These are phyloP conservation scores for Phytopythium helicoides DNA, from an alignment of 352 stramenopile species.

Conservation along the genomic window DNA sequence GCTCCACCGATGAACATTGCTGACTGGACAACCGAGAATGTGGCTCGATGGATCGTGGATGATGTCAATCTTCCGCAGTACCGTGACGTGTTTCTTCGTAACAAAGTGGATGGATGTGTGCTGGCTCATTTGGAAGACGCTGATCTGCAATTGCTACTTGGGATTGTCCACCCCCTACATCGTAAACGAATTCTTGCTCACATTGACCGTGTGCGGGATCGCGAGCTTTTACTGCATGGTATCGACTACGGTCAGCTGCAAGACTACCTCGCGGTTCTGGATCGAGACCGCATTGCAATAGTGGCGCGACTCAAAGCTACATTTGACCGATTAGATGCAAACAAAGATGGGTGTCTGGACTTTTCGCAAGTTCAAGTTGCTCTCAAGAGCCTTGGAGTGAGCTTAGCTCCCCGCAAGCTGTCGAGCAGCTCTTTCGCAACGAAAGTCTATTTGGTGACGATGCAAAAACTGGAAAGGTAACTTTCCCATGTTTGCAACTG, in stretches of 20 bases:
- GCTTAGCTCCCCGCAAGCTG: constrained; percentile 23
- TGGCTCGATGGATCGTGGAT: constrained; percentile 44
- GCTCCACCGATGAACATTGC: constrained; percentile 28
- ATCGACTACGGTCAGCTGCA: constrained; percentile 68
- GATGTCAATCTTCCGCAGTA: constrained; percentile 59
- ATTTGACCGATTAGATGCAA: constrained; percentile 63
- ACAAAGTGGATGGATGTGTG: constrained; percentile 64
- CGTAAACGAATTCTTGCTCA: constrained; percentile 47
- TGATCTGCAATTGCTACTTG: constrained; percentile 64
- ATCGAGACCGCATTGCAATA: constrained; percentile 60
- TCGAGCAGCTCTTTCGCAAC: constrained; percentile 35
- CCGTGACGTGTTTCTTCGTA: constrained; percentile 38
- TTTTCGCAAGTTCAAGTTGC: constrained; percentile 44
- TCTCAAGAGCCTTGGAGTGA: constrained; percentile 12
- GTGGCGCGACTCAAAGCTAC: constrained; percentile 64
- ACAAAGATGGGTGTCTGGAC: constrained; percentile 59
- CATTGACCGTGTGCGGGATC: constrained; percentile 61
- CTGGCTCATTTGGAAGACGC: constrained; percentile 48
- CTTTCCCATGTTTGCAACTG: constrained; percentile 56
- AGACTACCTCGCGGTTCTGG: constrained; percentile 72
- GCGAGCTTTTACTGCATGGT: constrained; percentile 52
- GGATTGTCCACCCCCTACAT: constrained; percentile 58
- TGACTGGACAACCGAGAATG: constrained; percentile 56
- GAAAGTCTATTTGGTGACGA: constrained; percentile 22
- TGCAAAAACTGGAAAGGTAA: constrained; percentile 24